Evolutionary conservation across 148 eudicot genomes (phyloP).

Genomic region (Silene uniflora): DNA sequence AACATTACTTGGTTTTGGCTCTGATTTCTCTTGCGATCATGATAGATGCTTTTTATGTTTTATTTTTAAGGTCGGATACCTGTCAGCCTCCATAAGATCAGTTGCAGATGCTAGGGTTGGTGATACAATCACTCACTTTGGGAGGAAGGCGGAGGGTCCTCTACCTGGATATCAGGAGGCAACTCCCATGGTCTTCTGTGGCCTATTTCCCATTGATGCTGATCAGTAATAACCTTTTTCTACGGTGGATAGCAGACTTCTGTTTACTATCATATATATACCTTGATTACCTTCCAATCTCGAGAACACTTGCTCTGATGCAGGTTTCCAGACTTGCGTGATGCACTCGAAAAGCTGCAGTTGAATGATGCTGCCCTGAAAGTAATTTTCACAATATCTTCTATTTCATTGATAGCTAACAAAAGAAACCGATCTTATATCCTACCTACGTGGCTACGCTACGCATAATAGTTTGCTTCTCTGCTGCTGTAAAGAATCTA

Average conservation of each 20-base stretch:
- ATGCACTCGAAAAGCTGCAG: slow-evolving; percentile 95
- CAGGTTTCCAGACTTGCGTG: slow-evolving; percentile 92
- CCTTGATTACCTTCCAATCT: background rate
- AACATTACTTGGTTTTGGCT: background rate
- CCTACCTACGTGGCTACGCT: background rate
- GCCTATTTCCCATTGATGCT: slow-evolving; percentile 93
- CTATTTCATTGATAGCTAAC: background rate
- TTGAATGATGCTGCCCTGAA: slow-evolving; percentile 94
- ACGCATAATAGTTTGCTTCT: background rate
- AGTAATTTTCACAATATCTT: slow-evolving; percentile 33
- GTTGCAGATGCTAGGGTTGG: slow-evolving; percentile 99
- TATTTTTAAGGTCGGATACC: slow-evolving; percentile 77
- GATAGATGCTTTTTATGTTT: slow-evolving; percentile 10
- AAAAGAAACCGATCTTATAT: background rate
- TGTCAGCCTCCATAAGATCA: slow-evolving; percentile 92
- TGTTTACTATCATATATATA: background rate
- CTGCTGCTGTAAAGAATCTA: background rate
- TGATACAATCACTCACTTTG: slow-evolving; percentile 81
- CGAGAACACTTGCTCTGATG: slow-evolving; percentile 17
- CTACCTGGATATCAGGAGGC: slow-evolving; percentile 94
- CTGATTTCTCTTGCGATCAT: background rate
- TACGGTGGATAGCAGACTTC: background rate
- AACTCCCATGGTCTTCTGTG: slow-evolving; percentile 99
- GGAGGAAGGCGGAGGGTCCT: slow-evolving; percentile 61
- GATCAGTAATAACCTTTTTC: slow-evolving; percentile 59